Evolutionary conservation across 169 alveolate species (phyloP), one percentile per base, ranked within the genome.

Genomic region (Neospora caninum): DNA sequence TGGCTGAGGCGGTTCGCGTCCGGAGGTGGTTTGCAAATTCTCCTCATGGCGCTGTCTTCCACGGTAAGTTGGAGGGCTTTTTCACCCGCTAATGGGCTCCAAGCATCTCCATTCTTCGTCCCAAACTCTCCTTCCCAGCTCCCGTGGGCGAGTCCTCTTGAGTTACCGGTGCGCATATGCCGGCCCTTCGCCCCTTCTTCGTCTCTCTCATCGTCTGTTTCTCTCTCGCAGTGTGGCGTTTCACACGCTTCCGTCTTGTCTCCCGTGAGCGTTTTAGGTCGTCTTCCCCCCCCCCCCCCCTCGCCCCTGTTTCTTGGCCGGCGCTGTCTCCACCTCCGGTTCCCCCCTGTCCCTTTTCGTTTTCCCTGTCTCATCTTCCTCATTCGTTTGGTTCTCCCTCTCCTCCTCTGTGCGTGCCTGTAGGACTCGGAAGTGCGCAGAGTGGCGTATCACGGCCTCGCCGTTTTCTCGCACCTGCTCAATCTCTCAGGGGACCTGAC

Each of bases 1-100:
- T 92, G 94, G 94, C 94, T 92, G 39, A 80, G 94, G 58, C 53
- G 80, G 41, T 92, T 92, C 38, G 94, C 94, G 73, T 34, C 54
- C 29, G 94, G 94, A 0, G 94, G 94, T 25, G 92, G 92, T 49
- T 54, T 92, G 39, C 94, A 92, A 67, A 69, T 92, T 58, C 92
- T 92, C 42, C 43, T 92, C 36, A 92, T 92, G 94, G 92, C 92
- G 22, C 92, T 92, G 6, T 89, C 92, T 34, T 42, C 87, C 78
- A 84, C 92, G 58, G 94, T 92, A 82, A 25, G 94, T 39, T 80
- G 6, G 9, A 0, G 38, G 78, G 1, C 9, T 69, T 67, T 0
- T 38, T 38, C 0, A 16, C 82, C 25, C 25, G 18, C 82, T 7
- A 31, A 34, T 6, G 82, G 82, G 6, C 38, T 69, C 38, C 4